phyloP scores from a whole-genome alignment of 805 yeast species.

The Candida silvicultrix region DNA sequence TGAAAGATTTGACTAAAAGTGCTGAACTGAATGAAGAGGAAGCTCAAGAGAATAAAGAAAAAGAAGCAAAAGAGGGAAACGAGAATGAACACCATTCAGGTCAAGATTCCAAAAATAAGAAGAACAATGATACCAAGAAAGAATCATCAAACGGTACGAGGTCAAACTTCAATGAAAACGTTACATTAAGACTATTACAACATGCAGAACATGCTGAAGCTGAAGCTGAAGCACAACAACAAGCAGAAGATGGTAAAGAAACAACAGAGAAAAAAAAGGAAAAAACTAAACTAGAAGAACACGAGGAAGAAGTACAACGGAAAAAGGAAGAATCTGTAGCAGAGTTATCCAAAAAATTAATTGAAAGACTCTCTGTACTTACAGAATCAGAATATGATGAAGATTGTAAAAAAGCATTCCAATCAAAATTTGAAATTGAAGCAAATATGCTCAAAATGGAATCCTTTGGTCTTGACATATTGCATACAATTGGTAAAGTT shows the following conservation, averaged over 20 bases:
- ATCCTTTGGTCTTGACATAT: conserved; percentile 77
- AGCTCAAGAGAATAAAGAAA: conserved; percentile 26
- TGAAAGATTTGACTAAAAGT: conserved; percentile 67
- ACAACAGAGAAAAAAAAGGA: conserved; percentile 24
- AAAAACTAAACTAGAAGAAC: conserved; percentile 45
- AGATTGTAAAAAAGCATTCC: conserved; percentile 58
- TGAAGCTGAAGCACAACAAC: conserved; percentile 11
- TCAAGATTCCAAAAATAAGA: too few relatives aligned
- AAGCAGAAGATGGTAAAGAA: conserved; percentile 8
- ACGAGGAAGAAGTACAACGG: conserved; percentile 69
- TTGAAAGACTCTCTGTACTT: conserved; percentile 45
- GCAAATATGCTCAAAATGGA: conserved; percentile 80
- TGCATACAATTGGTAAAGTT: conserved; percentile 68
- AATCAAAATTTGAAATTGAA: conserved; percentile 64
- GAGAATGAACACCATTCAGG: background rate
- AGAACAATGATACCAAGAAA: background rate
- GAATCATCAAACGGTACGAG: background rate
- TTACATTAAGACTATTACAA: conserved; percentile 4
- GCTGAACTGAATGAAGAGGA: conserved; percentile 45
- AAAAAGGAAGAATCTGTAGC: conserved; percentile 63
- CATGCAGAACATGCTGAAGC: background rate
- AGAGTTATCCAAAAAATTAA: conserved; percentile 52
- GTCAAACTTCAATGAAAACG: background rate
- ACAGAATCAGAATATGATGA: conserved; percentile 59
- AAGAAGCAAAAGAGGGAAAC: conserved; percentile 20